phyloP scores from a whole-genome alignment of 305 asterid genomes.

The Rubia tinctorum region DNA sequence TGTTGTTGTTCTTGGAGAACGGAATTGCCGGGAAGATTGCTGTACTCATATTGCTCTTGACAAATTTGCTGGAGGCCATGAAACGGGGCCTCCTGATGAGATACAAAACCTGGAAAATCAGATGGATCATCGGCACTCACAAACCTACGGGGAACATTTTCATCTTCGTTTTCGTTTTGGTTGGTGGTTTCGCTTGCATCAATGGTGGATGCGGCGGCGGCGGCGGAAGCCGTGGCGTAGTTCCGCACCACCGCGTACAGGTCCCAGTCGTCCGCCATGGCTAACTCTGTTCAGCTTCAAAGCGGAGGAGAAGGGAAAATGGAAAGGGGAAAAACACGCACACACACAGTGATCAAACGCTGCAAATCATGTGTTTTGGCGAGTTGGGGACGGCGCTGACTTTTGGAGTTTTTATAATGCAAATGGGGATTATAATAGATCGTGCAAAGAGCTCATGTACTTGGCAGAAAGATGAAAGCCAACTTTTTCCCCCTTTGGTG shows the following conservation, averaged over 20 bases:
- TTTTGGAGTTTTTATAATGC: slow-evolving; percentile 30
- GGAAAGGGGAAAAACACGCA: background rate
- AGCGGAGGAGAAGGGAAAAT: background rate
- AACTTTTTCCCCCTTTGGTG: background rate
- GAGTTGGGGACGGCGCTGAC: slow-evolving; percentile 44
- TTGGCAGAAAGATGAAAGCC: background rate
- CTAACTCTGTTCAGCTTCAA: background rate
- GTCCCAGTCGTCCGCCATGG: slow-evolving; percentile 61
- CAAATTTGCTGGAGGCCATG: slow-evolving; percentile 36
- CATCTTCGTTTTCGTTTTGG: background rate
- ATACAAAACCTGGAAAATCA: slow-evolving; percentile 17
- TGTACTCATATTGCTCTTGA: slow-evolving; percentile 14
- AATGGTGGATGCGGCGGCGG: slow-evolving; percentile 10
- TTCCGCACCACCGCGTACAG: slow-evolving; percentile 60
- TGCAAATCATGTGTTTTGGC: slow-evolving; percentile 16
- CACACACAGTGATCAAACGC: background rate
- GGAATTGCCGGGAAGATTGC: background rate
- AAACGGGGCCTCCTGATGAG: slow-evolving; percentile 19
- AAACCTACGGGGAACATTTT: background rate
- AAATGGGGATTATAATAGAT: slow-evolving; percentile 18
- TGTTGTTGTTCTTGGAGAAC: slow-evolving; percentile 16
- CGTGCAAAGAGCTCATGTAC: background rate
- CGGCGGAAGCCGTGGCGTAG: slow-evolving; percentile 33
- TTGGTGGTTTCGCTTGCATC: background rate
- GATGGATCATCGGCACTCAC: slow-evolving; percentile 21